These are phyloP conservation scores for Cyclaneusma minus DNA, from an alignment of 2,329 filamentous ascomycete species.

Conservation along the genomic window DNA sequence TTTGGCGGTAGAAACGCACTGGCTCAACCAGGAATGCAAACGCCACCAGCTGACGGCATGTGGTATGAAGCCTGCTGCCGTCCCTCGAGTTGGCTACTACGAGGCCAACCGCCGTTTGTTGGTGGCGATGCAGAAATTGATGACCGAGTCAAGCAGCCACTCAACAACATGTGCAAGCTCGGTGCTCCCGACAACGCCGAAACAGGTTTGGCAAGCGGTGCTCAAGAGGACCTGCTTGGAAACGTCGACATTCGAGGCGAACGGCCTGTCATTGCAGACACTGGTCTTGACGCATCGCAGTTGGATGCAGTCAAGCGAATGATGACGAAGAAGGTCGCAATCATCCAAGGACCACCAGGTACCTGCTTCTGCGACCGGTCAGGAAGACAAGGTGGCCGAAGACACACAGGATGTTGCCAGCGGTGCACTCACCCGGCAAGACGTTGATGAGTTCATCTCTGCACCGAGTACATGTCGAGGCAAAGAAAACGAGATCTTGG, in stretches of 20 bases:
- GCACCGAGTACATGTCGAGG: too few species aligned
- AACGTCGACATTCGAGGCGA: conserved; percentile 35
- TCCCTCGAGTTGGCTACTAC: conserved; percentile 56
- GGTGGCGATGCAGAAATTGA: conserved; percentile 45
- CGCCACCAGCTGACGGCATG: too few species aligned
- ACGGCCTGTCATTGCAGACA: conserved; percentile 32
- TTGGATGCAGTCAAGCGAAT: conserved; percentile 52
- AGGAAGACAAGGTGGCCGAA: too few species aligned
- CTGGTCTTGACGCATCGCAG: conserved; percentile 55
- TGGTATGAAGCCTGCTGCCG: too few species aligned
- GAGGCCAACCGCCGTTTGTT: conserved; percentile 64
- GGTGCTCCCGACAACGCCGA: conserved; percentile 14
- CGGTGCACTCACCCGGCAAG: too few species aligned
- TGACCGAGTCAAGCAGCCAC: conserved; percentile 24
- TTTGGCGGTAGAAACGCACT: too few species aligned
- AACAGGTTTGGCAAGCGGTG: conserved; percentile 1
- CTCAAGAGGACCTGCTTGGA: conserved; percentile 20
- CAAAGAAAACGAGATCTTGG: too few species aligned
- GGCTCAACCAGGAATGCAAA: too few species aligned
- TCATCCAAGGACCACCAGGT: conserved; percentile 76
- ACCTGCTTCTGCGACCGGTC: too few species aligned
- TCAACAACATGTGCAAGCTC: conserved; percentile 31
- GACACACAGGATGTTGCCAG: too few species aligned
- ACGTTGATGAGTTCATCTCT: too few species aligned
- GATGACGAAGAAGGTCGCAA: conserved; percentile 53